A percentile compares a stretch with the other conserved stretches of the same genome.
Conservation (phyloP, 352 stramenopile genomes). For the Globisporangium recalcitrans region DNA sequence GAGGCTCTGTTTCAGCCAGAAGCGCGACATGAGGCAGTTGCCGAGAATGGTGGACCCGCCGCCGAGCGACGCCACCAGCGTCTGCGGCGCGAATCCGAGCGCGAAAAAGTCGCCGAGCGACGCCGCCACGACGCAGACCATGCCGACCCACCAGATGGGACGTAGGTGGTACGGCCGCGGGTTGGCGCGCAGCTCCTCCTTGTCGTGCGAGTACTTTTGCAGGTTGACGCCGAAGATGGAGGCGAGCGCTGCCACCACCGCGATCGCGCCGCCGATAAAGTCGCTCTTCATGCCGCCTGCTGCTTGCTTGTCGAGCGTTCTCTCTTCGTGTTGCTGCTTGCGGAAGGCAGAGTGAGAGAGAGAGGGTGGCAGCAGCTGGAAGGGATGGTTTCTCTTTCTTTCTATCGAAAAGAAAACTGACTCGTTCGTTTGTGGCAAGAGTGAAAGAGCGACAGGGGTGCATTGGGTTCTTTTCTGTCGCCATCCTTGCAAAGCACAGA, state of each 20-base stretch:
- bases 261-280: slow-evolving; percentile 74
- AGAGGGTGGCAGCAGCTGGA: background rate
- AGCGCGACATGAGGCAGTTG: slow-evolving; percentile 83
- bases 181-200: slow-evolving; percentile 66
- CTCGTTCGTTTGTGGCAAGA: background rate
- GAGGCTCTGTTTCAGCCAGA: slow-evolving; percentile 83
- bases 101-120: slow-evolving; percentile 84
- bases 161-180: slow-evolving; percentile 76
- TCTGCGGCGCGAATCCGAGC: slow-evolving; percentile 84
- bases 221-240: slow-evolving; percentile 90
- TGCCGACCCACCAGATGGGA: slow-evolving; percentile 86
- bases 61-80: slow-evolving; percentile 75
- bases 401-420: slow-evolving; percentile 5
- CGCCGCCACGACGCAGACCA: slow-evolving; percentile 78
- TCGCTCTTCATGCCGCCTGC: slow-evolving; percentile 49
- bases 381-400: background rate
- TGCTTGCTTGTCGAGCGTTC: background rate
- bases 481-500: background rate
- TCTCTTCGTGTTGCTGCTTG: background rate
- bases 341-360: background rate
- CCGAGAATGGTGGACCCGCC: slow-evolving; percentile 79
- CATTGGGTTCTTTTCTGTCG: background rate
- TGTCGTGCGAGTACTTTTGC: slow-evolving; percentile 89
- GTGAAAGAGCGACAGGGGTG: background rate
- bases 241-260: slow-evolving; percentile 62